Conservation (phyloP, 2,329 filamentous ascomycete genomes). For the Colletotrichum gigasporum region DNA sequence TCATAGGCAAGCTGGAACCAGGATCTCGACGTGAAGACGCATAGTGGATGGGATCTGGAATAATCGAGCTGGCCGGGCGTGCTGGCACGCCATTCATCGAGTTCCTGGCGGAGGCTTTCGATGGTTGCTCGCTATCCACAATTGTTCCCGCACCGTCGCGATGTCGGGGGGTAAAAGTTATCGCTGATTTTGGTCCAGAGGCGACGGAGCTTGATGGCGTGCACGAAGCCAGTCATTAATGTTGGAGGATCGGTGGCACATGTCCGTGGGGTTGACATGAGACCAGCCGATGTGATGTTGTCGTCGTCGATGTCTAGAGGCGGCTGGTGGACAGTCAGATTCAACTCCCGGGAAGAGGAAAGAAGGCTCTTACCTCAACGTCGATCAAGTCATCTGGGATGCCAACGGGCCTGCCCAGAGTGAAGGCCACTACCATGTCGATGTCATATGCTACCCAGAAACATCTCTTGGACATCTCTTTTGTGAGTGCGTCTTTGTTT, state of each 20-base stretch:
- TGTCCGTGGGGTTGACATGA: conserved; percentile 34
- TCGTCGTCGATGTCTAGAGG: conserved; percentile 43
- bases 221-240: conserved; percentile 41
- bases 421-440: conserved; percentile 41
- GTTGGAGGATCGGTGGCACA: conserved; percentile 33
- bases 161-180: conserved; percentile 34
- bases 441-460: conserved; percentile 46
- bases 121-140: not conserved
- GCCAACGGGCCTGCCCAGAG: conserved; percentile 42
- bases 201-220: conserved; percentile 40
- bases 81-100: conserved; percentile 39
- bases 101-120: not conserved
- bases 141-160: not conserved
- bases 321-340: conserved; percentile 26
- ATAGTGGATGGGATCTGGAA: conserved; percentile 31
- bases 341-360: not conserved
- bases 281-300: conserved; percentile 35
- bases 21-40: conserved; percentile 45
- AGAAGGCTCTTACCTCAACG: conserved; percentile 34
- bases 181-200: conserved; percentile 41
- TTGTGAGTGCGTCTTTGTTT: conserved; percentile 33
- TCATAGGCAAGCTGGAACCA: conserved; percentile 51
- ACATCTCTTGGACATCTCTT: conserved; percentile 41
- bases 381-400: conserved; percentile 40
- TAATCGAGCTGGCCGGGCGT: conserved; percentile 33